These are phyloP conservation scores for Venturia effusa DNA, from an alignment of 2,329 filamentous ascomycete species.

Conservation along the genomic window DNA sequence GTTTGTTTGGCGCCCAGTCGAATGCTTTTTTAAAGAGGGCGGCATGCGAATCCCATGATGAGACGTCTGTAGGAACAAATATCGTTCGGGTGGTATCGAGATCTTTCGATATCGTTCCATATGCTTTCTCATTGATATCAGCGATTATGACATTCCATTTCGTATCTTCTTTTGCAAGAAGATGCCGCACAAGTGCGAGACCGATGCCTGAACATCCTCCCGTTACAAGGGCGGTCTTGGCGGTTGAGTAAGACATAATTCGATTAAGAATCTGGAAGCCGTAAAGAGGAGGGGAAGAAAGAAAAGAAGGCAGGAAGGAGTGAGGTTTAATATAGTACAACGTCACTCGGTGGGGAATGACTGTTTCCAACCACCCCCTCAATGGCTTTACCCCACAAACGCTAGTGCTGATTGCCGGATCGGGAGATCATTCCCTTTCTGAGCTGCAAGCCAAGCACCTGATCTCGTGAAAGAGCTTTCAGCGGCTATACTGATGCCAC, in stretches of 20 bases:
- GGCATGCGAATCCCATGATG: background rate
- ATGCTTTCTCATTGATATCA: background rate
- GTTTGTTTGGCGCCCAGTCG: background rate
- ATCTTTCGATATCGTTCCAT: background rate
- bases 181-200: conserved; percentile 23
- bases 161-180: conserved; percentile 18
- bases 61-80: conserved; percentile 2
- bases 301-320: background rate
- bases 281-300: background rate
- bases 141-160: background rate
- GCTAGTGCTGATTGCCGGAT: background rate
- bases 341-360: background rate
- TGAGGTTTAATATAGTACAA: background rate
- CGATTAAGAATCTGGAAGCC: background rate
- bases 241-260: background rate
- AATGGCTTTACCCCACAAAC: background rate
- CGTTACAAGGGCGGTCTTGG: conserved; percentile 21
- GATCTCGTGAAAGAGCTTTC: background rate
- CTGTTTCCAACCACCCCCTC: background rate
- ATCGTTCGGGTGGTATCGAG: background rate
- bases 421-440: background rate
- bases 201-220: conserved; percentile 29
- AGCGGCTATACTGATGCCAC: too few relatives aligned
- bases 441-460: background rate
- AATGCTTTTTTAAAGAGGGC: background rate